phyloP scores from a whole-genome alignment of 305 asterid species.

The Rubia balearica region DNA sequence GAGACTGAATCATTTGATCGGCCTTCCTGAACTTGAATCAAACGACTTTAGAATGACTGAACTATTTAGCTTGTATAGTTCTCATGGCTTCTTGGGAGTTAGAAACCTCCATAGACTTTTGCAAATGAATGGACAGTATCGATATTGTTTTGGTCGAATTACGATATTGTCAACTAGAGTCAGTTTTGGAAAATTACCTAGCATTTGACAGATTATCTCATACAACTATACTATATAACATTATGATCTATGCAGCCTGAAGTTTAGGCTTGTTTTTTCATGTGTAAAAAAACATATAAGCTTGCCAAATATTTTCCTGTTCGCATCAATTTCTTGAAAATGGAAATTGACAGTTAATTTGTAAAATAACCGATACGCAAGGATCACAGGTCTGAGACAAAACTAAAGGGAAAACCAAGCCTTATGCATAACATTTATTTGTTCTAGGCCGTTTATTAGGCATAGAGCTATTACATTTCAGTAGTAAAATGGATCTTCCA shows the following conservation, averaged over 20 bases:
- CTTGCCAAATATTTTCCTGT: not conserved
- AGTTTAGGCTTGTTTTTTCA: not conserved
- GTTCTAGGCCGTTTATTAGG: slow-evolving; percentile 1
- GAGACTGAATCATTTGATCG: slow-evolving; percentile 3
- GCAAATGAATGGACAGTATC: not conserved
- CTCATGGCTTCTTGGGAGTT: not conserved
- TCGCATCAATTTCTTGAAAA: not conserved
- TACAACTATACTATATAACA: not conserved
- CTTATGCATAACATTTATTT: not conserved
- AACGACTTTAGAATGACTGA: not conserved
- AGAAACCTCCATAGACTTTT: too few species aligned
- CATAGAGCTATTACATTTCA: not conserved
- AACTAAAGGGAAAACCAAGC: not conserved
- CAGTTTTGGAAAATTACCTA: too few species aligned
- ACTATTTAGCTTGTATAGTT: not conserved
- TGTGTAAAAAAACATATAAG: not conserved
- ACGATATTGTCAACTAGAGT: not conserved
- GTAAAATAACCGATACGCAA: not conserved
- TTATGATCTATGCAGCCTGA: not conserved
- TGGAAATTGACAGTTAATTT: not conserved
- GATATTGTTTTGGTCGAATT: not conserved
- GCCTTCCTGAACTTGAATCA: slow-evolving; percentile 1
- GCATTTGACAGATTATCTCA: not conserved
- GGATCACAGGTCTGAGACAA: not conserved
- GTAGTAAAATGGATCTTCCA: slow-evolving; percentile 54